phyloP scores from a whole-genome alignment of 371 early-diverging fungal species.

The Mortierella sp. region DNA sequence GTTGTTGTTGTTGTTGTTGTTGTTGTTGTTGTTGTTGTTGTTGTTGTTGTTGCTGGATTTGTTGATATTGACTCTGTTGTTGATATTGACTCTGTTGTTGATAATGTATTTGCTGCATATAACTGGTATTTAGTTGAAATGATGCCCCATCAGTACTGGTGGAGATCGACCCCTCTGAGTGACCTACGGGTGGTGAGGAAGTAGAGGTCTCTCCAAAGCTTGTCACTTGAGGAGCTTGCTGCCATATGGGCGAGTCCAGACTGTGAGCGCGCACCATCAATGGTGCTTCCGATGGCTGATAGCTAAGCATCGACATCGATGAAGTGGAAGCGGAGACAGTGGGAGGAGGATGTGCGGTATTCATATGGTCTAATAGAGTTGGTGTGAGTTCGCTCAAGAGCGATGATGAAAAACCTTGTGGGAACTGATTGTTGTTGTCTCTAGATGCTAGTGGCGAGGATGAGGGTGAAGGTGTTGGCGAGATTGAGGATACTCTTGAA shows the following conservation, averaged over 20 bases:
- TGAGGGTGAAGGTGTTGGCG: conserved; percentile 18
- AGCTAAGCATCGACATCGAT: neutral
- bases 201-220: neutral
- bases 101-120: conserved; percentile 3
- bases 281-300: conserved; percentile 7
- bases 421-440: conserved; percentile 5
- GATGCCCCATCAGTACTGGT: neutral
- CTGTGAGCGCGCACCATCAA: conserved; percentile 30
- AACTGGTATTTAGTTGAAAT: neutral
- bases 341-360: neutral
- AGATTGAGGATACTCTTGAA: neutral
- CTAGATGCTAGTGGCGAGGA: conserved; percentile 14
- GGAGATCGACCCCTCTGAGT: conserved; percentile 16
- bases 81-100: conserved; percentile 9
- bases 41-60: conserved; percentile 1
- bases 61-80: conserved; percentile 4
- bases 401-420: neutral
- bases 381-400: neutral
- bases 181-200: conserved; percentile 6
- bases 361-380: neutral
- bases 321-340: neutral
- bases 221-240: conserved; percentile 1
- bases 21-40: conserved; percentile 1
- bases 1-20: neutral
- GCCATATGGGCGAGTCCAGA: conserved; percentile 32